Evolutionary conservation across 495 filamentous ascomycete species (phyloP).

Genomic region (Daldinia bambusicola): DNA sequence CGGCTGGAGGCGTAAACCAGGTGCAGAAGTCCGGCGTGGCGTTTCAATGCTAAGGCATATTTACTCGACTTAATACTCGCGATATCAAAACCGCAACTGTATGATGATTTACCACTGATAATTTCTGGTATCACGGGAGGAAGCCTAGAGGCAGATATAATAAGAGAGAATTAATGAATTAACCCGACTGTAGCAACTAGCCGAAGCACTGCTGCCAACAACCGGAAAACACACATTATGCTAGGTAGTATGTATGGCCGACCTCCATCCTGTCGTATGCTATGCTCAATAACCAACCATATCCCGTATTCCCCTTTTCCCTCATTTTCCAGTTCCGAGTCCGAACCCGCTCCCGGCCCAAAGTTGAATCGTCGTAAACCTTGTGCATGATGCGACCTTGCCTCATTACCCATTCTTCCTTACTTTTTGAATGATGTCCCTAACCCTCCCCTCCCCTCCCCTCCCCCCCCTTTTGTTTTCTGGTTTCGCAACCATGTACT

Average conservation of each 20-base stretch:
- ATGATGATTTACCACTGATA: neutral
- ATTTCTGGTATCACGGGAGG: neutral
- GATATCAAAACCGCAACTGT: neutral
- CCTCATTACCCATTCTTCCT: neutral
- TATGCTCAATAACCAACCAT: neutral
- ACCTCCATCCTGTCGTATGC: neutral
- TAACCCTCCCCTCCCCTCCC: neutral
- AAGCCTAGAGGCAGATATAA: neutral
- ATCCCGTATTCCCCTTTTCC: neutral
- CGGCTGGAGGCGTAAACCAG: conserved; percentile 81
- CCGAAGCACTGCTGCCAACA: neutral
- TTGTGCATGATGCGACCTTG: neutral
- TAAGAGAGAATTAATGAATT: neutral
- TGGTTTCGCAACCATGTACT: neutral
- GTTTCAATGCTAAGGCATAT: conserved; percentile 75
- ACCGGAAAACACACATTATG: neutral
- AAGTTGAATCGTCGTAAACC: conserved; percentile 2
- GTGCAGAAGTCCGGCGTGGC: conserved; percentile 82
- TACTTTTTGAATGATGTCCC: no score
- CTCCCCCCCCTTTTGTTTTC: neutral
- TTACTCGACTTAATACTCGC: neutral
- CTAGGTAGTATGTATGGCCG: neutral
- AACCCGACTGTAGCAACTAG: neutral
- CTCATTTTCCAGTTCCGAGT: neutral
- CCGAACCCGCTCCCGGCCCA: neutral